Evolutionary conservation across 768 basidiomycete species (phyloP), one percentile per base, ranked within the genome.

Genomic region (Pulveroboletus sp.): DNA sequence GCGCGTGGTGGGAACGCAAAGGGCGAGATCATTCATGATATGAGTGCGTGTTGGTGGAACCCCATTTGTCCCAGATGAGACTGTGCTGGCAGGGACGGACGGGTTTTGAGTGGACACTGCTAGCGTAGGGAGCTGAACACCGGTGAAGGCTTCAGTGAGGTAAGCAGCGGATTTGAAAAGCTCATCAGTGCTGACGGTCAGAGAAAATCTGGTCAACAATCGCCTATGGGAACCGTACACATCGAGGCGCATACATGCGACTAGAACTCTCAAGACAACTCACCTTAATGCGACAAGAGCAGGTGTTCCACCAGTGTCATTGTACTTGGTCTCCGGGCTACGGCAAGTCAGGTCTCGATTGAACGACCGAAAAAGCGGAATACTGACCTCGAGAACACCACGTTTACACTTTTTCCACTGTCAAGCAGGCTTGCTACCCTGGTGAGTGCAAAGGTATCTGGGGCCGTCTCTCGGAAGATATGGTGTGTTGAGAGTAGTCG

Each of bases 401-500:
- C 73, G 8, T 72, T 62, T 30, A 80, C 69, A 4, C 69, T 63
- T 63, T 84, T 84, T 6, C 87, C 84, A 0, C 80, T 81, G 59
- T 89, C 86, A 5, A 90, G 68, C 11, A 83, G 68, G 8, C 82
- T 82, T 4, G 83, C 83, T 48, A 88, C 74, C 33, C 87, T 77
- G 58, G 85, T 91, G 46, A 80, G 74, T 8, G 85, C 74, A 57
- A 91, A 92, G 6, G 83, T 80, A 58, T 89, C 77, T 4, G 86
- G 87, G 9, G 76, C 72, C 4, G 79, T 72, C 65, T 92, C 89
- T 37, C 76, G 74, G 30, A 86, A 72, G 46, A 90, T 78, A 63
- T 90, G 87, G 60, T 89, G 86, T 0, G 88, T 87, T 10, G 87
- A 86, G 39, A 91, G 76, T 21, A 89, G 73, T 39, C 89, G 83